Percentiles rank a stretch among this genome's conserved stretches.
phyloP scores from a whole-genome alignment of 768 basidiomycete species.

The Guyanaporus albipodus region DNA sequence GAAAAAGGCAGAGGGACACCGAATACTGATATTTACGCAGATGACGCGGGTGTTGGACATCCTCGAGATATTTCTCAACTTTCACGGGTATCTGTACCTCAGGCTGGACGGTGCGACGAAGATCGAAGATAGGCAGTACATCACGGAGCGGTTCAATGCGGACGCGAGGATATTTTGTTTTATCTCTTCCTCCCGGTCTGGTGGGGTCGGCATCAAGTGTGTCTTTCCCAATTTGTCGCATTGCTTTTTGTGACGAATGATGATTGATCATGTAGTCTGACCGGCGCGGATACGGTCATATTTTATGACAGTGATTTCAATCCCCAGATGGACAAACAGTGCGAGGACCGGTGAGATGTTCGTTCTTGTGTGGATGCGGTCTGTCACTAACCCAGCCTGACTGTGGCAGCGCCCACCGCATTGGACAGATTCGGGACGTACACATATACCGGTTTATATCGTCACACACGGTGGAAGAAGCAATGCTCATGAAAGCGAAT shows the following conservation, averaged over 20 bases:
- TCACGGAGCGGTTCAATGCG: slow-evolving; percentile 83
- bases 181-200: slow-evolving; percentile 76
- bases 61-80: slow-evolving; percentile 87
- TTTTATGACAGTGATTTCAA: slow-evolving; percentile 98
- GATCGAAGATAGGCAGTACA: slow-evolving; percentile 90
- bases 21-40: slow-evolving; percentile 93
- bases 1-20: slow-evolving; percentile 84
- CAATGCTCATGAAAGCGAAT: slow-evolving; percentile 95
- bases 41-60: slow-evolving; percentile 96
- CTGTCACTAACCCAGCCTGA: slow-evolving; percentile 1
- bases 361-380: background rate
- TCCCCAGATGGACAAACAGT: slow-evolving; percentile 97
- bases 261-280: slow-evolving; percentile 45
- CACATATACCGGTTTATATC: slow-evolving; percentile 96
- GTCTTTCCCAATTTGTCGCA: slow-evolving; percentile 27
- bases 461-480: slow-evolving; percentile 88
- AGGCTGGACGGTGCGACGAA: slow-evolving; percentile 94
- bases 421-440: slow-evolving; percentile 94
- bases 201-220: slow-evolving; percentile 94
- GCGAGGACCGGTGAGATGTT: slow-evolving; percentile 76
- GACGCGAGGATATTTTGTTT: slow-evolving; percentile 81
- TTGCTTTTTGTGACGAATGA: slow-evolving; percentile 15
- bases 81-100: slow-evolving; percentile 90
- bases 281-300: slow-evolving; percentile 91
- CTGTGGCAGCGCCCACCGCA: slow-evolving; percentile 80